Base-by-base conservation (phyloP, 257 asterid genomes). In the Datura wrightii region DNA sequence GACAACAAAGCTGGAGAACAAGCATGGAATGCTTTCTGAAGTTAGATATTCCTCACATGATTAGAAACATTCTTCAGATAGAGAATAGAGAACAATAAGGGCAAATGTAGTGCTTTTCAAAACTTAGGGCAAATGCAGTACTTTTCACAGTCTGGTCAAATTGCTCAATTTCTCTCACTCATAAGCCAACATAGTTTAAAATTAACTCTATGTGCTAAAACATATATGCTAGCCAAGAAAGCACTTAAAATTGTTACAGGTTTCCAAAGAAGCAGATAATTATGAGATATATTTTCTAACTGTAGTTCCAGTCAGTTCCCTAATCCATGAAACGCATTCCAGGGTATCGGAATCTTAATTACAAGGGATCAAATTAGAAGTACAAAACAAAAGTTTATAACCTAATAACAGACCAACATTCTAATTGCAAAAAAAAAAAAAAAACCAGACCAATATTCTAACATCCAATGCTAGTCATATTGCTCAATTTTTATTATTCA, bases 1-100 rank as follows among this genome's bases (percentile, higher is more conserved):
- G 37, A 71, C 52, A 18, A 44, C 37, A 44, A 19, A n/a, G 80
- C 80, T 72, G 59, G 39, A 72, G 80, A 72, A 72, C 59, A 72
- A 72, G 59, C 59, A 72, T 46, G n/a, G 18, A 72, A 72, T 72
- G 58, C 58, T 72, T 42, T 42, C n/a, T n/a, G 58, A 44, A 44
- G 41, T 72, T 72, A 72, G 59, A 74, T 48, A 46, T 74, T 74
- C 5, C 80, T 5, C 59, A 10, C 41, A 72, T 66, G 58, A 24
- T 24, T 24, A 71, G 79, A 3, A 24, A 16, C 79, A 70, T 42
- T 67, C 48, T 39, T 39, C 48, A 13, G 39, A 37, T 5, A 37
- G 48, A 39, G 10, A 14, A 67, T 70, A 41, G 5, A 41, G 36
- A 18, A 70, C 52, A 15, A 67, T 13, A 69, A 8, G 48, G 79